Percentiles rank a stretch among this genome's conserved stretches.
Evolutionary conservation across 202 grass and related monocot genomes (phyloP).

Genomic region (Elaeis oleifera): DNA sequence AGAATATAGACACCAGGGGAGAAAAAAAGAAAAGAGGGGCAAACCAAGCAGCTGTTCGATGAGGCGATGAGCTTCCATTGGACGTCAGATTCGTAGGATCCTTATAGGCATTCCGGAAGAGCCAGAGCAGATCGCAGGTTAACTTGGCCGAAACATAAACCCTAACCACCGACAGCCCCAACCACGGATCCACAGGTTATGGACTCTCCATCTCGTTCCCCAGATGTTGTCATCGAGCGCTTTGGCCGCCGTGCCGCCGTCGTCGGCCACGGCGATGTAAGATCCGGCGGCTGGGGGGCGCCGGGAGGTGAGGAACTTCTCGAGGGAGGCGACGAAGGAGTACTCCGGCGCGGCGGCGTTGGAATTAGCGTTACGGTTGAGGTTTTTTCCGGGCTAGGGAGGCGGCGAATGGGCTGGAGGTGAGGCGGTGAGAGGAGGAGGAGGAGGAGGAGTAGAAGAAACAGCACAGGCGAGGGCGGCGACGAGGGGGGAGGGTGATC

Average conservation of each 20-base stretch:
- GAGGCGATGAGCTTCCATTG: constrained; percentile 87
- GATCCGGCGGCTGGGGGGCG: not conserved
- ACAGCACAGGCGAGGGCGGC: too few relatives aligned
- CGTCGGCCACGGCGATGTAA: not conserved
- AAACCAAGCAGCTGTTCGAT: constrained; percentile 68
- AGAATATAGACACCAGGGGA: not conserved
- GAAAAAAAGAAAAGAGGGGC: not conserved
- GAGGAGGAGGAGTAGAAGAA: not conserved
- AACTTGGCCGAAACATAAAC: constrained; percentile 82
- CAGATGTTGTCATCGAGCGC: constrained; percentile 34
- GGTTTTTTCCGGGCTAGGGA: constrained; percentile 6
- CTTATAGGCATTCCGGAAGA: constrained; percentile 42
- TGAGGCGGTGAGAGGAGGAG: constrained; percentile 12
- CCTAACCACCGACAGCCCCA: constrained; percentile 44
- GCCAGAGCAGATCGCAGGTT: constrained; percentile 77
- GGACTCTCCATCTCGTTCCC: constrained; percentile 31
- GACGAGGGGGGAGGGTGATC: too few relatives aligned
- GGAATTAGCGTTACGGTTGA: constrained; percentile 11
- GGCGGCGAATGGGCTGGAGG: not conserved
- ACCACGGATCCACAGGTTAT: constrained; percentile 39
- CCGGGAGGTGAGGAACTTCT: constrained; percentile 25
- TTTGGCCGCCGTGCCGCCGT: not conserved
- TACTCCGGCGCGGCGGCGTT: constrained; percentile 9
- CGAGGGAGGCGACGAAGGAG: constrained; percentile 70
- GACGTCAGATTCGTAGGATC: constrained; percentile 79